These are phyloP conservation scores for Fusarium globosum DNA, from an alignment of 2,329 filamentous ascomycete genomes.

Conservation along the genomic window DNA sequence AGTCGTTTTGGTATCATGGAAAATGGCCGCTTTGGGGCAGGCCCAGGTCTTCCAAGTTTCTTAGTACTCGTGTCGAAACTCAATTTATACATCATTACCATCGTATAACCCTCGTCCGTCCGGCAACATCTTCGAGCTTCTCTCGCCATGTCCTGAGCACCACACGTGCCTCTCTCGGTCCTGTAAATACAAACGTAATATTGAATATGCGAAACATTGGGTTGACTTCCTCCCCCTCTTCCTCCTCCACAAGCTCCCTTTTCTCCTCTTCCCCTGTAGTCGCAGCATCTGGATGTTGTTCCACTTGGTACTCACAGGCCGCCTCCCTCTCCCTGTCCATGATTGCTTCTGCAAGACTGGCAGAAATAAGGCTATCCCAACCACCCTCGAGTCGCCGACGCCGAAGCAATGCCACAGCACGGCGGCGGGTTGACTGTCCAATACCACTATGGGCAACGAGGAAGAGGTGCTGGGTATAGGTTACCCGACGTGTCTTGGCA, in stretches of 20 bases:
- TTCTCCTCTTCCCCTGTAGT: not conserved
- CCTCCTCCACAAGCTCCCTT: not conserved
- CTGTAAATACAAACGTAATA: constrained; percentile 7
- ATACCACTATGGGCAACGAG: constrained; percentile 7
- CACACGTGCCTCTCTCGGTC: not conserved
- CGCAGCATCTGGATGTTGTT: not conserved
- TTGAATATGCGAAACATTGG: constrained; percentile 25
- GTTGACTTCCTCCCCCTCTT: not conserved
- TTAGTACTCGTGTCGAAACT: no score
- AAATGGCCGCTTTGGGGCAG: no score
- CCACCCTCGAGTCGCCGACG: not conserved
- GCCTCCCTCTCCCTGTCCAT: constrained; percentile 16
- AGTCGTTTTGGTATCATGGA: no score
- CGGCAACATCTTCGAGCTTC: not conserved
- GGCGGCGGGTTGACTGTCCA: not conserved
- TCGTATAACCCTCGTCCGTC: not conserved
- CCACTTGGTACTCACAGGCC: not conserved
- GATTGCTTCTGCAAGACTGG: constrained; percentile 7
- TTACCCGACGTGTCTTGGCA: not conserved
- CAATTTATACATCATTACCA: not conserved
- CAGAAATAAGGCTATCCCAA: constrained; percentile 14
- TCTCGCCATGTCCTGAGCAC: constrained; percentile 14
- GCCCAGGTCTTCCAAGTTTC: no score
- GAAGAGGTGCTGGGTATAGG: not conserved
- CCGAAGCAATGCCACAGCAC: not conserved